Conservation (phyloP, 768 basidiomycete species). For the Exsudoporus frostii region DNA sequence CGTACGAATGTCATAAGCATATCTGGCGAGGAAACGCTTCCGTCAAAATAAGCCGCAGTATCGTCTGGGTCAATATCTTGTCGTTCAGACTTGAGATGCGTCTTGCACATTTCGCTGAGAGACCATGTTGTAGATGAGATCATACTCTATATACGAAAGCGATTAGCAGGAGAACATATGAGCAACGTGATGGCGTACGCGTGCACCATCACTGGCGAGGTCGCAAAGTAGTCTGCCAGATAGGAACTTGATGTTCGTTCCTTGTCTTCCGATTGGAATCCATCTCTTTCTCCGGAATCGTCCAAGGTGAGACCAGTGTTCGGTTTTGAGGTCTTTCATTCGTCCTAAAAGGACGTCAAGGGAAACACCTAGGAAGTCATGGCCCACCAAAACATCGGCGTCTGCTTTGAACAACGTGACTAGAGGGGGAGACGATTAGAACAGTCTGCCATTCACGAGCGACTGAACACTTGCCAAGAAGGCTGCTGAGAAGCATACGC, state of each 20-base stretch:
- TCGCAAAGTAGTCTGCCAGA: slow-evolving; percentile 89
- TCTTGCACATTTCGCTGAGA: slow-evolving; percentile 92
- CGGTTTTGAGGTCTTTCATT: slow-evolving; percentile 85
- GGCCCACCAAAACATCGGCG: slow-evolving; percentile 92
- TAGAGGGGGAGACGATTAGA: slow-evolving; percentile 24
- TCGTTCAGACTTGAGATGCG: slow-evolving; percentile 79
- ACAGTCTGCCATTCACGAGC: background rate
- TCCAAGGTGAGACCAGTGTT: slow-evolving; percentile 93
- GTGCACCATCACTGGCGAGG: slow-evolving; percentile 90
- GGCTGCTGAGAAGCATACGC: slow-evolving; percentile 75
- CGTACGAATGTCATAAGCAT: slow-evolving; percentile 82
- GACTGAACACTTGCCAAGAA: slow-evolving; percentile 57
- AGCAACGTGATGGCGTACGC: slow-evolving; percentile 47
- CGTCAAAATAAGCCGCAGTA: slow-evolving; percentile 87
- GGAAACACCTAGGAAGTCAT: slow-evolving; percentile 88
- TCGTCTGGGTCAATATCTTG: slow-evolving; percentile 97
- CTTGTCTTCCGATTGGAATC: slow-evolving; percentile 79
- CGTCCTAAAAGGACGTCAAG: slow-evolving; percentile 89
- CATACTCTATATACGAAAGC: slow-evolving; percentile 63
- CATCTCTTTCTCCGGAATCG: slow-evolving; percentile 82
- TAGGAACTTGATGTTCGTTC: slow-evolving; percentile 79
- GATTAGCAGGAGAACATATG: background rate
- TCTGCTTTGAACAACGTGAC: slow-evolving; percentile 81
- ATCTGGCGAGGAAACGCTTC: slow-evolving; percentile 70
- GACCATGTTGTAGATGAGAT: slow-evolving; percentile 98